Base-by-base conservation (phyloP, 2,329 filamentous ascomycete species). In the Septoria linicola region DNA sequence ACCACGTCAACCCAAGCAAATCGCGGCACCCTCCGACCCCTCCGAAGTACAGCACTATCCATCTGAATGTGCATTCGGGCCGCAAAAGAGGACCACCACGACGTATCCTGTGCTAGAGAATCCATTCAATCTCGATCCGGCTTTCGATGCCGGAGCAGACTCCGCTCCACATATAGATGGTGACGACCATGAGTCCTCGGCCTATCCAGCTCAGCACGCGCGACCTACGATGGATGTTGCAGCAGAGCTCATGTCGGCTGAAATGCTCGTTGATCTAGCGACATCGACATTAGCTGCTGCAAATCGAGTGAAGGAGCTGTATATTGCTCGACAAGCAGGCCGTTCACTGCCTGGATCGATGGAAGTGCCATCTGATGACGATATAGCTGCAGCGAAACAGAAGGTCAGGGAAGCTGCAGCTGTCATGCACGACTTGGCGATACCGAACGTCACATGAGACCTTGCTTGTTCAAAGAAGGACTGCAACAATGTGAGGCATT, bases 191-290 rank as follows among this genome's bases (percentile, higher is more conserved):
- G 43, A 21, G n/a, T 25, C 21, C 31, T 16, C 42, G 31, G 30
- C 37, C 7, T 20, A 45, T 17, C 42, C 49, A 45, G 14, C 34
- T n/a, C 11, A 25, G 10, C 45, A 14, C n/a, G 20, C n/a, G 8
- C 31, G 44, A 19, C 41, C 52, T 14, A 31, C 49, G 13, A 49
- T 59, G 31, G 46, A 49, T 31, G 17, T 53, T 8, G 55, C 59
- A 25, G 49, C 56, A 27, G 55, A 63, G 14, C 43, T 64, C 42
- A 64, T 64, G 62, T 60, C 57, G 4, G 59, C 60, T 2, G 60
- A 64, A 42, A 47, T 64, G 35, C 50, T 64, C 13, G 56, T 63
- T 8, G 62, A 64, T 20, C 54, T 64, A 2, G 62, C 62, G 7
- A 59, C 49, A 14, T 62, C 59, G 30, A 59, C 60, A 8, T 49